Conservation (phyloP, 352 stramenopile genomes). For the Phytophthora macrochlamydospora region DNA sequence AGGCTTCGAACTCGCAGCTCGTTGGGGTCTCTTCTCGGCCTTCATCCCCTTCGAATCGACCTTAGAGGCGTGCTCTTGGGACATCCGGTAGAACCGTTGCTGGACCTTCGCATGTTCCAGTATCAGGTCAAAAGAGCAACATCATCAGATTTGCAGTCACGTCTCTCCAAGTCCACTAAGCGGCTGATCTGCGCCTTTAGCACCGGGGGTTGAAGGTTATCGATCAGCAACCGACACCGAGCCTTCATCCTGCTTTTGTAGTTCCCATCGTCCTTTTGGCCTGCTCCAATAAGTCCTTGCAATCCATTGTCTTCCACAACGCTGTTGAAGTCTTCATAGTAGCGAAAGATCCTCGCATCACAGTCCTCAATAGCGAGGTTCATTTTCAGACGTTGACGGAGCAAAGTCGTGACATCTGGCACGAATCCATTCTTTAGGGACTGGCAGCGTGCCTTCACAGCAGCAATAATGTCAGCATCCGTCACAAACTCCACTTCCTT, state of each 20-base stretch:
- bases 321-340: constrained; percentile 16
- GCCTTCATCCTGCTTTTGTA: constrained; percentile 6
- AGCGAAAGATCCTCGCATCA: constrained; percentile 13
- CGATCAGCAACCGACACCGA: constrained; percentile 2
- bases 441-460: constrained; percentile 5
- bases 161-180: constrained; percentile 6
- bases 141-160: constrained; percentile 12
- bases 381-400: constrained; percentile 14
- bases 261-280: not conserved
- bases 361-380: constrained; percentile 12
- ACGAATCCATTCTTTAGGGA: constrained; percentile 21
- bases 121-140: constrained; percentile 9
- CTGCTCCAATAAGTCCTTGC: constrained; percentile 7
- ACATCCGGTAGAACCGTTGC: constrained; percentile 4
- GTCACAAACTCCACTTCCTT: constrained; percentile 9
- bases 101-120: constrained; percentile 9
- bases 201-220: constrained; percentile 2
- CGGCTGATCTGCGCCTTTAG: constrained; percentile 7
- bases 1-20: not conserved
- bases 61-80: not conserved
- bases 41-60: not conserved
- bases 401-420: constrained; percentile 18
- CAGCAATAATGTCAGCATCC: constrained; percentile 14
- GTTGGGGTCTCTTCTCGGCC: not conserved
- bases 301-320: constrained; percentile 11